phyloP scores from a whole-genome alignment of 768 basidiomycete species.

The Russula sp. region DNA sequence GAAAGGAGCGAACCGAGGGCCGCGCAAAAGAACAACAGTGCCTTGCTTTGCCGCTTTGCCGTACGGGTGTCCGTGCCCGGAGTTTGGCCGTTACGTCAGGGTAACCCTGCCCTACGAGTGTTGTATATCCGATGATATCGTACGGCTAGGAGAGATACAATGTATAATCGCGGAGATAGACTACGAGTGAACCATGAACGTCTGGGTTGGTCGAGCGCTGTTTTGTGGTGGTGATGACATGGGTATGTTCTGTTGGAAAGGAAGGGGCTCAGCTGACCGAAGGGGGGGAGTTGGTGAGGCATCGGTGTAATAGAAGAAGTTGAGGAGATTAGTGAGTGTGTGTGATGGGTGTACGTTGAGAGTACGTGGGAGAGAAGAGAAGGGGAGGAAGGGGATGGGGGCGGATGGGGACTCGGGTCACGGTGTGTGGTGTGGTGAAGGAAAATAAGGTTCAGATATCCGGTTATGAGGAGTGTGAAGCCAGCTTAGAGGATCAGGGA shows the following conservation, averaged over 20 bases:
- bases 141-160: not conserved
- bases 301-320: too few relatives aligned
- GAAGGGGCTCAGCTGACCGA: not conserved
- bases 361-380: too few relatives aligned
- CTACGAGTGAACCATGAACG: not conserved
- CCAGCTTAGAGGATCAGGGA: not conserved
- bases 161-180: conserved; percentile 7
- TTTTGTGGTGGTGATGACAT: too few relatives aligned
- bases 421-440: too few relatives aligned
- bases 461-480: not conserved
- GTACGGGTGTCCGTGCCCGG: not conserved
- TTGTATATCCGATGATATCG: too few relatives aligned
- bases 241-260: not conserved
- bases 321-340: too few relatives aligned
- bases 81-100: conserved; percentile 22
- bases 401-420: too few relatives aligned
- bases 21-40: not conserved
- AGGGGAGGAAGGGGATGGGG: not conserved
- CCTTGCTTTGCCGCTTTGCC: conserved; percentile 6
- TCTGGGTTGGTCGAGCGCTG: too few relatives aligned
- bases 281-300: not conserved
- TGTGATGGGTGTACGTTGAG: too few relatives aligned
- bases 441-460: conserved; percentile 15
- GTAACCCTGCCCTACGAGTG: conserved; percentile 10
- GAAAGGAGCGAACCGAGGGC: conserved; percentile 14